A percentile compares a stretch with the other conserved stretches of the same genome.
Evolutionary conservation across 2,329 filamentous ascomycete genomes (phyloP).

Genomic region (Pleoardoris graminearum): DNA sequence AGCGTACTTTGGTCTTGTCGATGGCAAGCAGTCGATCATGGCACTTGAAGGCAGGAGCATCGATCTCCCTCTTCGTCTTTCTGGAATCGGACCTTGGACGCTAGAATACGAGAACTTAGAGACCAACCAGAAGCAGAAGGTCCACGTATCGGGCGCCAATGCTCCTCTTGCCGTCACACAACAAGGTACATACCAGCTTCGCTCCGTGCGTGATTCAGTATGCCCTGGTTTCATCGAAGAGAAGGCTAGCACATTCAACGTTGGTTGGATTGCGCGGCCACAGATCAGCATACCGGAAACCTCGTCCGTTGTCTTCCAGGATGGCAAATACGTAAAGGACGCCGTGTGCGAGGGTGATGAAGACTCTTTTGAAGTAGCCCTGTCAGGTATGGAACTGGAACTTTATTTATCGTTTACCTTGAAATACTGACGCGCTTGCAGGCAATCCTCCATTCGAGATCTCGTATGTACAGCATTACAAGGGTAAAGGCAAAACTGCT

Average conservation of each 20-base stretch:
- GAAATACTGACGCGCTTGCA: slow-evolving; percentile 42
- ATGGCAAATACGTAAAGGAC: slow-evolving; percentile 68
- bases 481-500: slow-evolving; percentile 63
- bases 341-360: slow-evolving; percentile 94
- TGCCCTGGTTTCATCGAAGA: slow-evolving; percentile 82
- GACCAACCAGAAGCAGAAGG: slow-evolving; percentile 50
- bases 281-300: slow-evolving; percentile 66
- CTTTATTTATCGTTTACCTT: background rate
- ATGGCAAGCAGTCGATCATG: slow-evolving; percentile 74
- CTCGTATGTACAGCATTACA: slow-evolving; percentile 78
- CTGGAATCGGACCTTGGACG: slow-evolving; percentile 83
- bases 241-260: slow-evolving; percentile 72
- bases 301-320: slow-evolving; percentile 60
- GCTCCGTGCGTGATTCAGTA: slow-evolving; percentile 74
- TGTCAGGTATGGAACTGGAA: slow-evolving; percentile 64
- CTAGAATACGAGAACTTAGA: slow-evolving; percentile 74
- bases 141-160: slow-evolving; percentile 62
- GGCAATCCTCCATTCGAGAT: slow-evolving; percentile 80
- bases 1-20: slow-evolving; percentile 81
- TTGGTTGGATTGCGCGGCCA: slow-evolving; percentile 85
- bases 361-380: slow-evolving; percentile 79
- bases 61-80: slow-evolving; percentile 78
- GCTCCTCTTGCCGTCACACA: slow-evolving; percentile 67
- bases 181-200: slow-evolving; percentile 77
- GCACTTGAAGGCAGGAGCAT: slow-evolving; percentile 76